Percentiles rank a stretch among this genome's conserved stretches.
Conservation (phyloP, 2,329 filamentous ascomycete species). For the Colletotrichum limetticola region DNA sequence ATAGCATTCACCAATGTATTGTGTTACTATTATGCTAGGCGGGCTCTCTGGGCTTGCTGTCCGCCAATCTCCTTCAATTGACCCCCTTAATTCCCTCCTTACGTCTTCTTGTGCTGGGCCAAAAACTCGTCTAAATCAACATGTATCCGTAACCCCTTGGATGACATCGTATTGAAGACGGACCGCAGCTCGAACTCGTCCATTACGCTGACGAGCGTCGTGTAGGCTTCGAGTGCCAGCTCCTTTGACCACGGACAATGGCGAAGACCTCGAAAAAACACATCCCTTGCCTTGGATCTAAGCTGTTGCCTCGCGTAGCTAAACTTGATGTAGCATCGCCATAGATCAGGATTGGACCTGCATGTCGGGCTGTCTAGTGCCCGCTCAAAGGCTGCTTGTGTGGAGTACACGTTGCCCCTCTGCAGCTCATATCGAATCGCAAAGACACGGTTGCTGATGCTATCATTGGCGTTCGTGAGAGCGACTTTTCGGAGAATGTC, state of each 20-base stretch:
- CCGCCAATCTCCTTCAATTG: background rate
- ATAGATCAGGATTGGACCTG: conserved; percentile 55
- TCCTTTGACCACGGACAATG: conserved; percentile 62
- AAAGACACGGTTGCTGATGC: conserved; percentile 57
- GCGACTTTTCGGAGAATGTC: conserved; percentile 68
- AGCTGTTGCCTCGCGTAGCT: conserved; percentile 51
- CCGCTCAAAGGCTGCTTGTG: conserved; percentile 63
- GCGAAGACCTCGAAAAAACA: conserved; percentile 59
- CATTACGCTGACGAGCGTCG: conserved; percentile 55
- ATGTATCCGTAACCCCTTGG: conserved; percentile 62
- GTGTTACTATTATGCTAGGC: background rate
- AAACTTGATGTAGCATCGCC: conserved; percentile 63
- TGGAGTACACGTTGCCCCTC: conserved; percentile 60
- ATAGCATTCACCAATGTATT: background rate
- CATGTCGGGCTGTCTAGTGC: conserved; percentile 55
- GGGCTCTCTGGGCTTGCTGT: background rate
- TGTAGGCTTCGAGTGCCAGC: conserved; percentile 63
- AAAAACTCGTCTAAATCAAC: conserved; percentile 63
- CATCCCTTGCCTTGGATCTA: conserved; percentile 54
- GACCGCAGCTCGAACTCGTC: conserved; percentile 59
- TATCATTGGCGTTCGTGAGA: conserved; percentile 51
- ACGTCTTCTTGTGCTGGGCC: conserved; percentile 44
- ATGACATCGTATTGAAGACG: conserved; percentile 58
- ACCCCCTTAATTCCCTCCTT: background rate
- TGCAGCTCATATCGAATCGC: conserved; percentile 62